Evolutionary conservation across 2,329 filamentous ascomycete genomes (phyloP), one percentile per base, ranked within the genome.

Genomic region (Epichloe brachyelytri): DNA sequence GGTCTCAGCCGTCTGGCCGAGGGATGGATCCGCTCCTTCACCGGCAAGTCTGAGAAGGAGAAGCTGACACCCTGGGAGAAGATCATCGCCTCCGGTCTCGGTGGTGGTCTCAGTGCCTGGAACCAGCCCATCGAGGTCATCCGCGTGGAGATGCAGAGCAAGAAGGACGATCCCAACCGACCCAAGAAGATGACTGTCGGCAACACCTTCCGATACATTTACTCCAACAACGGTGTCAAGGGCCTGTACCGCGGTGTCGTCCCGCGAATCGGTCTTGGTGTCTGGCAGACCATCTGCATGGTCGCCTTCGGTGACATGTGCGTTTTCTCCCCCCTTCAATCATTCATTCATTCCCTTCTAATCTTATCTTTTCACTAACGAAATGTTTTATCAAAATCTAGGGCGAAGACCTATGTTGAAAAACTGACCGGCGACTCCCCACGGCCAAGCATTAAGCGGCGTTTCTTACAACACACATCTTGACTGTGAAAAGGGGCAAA

Each of bases 251-350:
- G 93, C 65, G 93, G 93, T 65, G 91, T 98, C 57, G 78, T 88
- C 60, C 93, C 93, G 62, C 85, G 93, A 69, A 90, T 98, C 67
- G 90, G 90, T 61, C 83, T 98, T 57, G 85, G 93, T 66, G 81
- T 98, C 74, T 98, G 93, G 93, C 93, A 98, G 79, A 98, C 93
- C 56, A 86, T 98, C 65, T 98, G 93, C 79, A 98, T 98, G 93
- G 93, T 98, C 72, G 93, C 91, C 65, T 78, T 97, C 71, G 93
- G 93, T 73, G 93, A 97, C 74, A 90, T 95, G 89, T 94, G 74
- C 77, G 88, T 81, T 22, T 22, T 5, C 4, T 1, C 2, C 22
- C 57, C 43, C 36, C 52, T 51, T 54, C 37, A 17, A 46, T 40
- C 19, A n/a, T 41, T 48, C 26, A 36, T n/a, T 37, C 11, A 43